phyloP scores from a whole-genome alignment of 345 rosid genomes.

The Excoecaria agallocha region DNA sequence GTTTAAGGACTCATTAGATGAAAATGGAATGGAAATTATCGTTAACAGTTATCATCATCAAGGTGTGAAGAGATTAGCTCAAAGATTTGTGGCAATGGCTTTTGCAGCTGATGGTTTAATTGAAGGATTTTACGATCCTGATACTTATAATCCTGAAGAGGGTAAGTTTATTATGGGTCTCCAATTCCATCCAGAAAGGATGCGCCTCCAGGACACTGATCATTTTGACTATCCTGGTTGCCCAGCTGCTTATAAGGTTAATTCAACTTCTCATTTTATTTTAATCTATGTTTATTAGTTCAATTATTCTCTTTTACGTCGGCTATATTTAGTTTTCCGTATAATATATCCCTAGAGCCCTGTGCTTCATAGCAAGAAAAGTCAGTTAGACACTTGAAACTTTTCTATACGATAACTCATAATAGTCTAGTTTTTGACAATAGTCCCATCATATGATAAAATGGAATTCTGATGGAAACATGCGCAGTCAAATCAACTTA shows the following conservation, averaged over 20 bases:
- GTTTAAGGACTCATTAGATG: constrained; percentile 52
- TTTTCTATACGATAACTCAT: no score
- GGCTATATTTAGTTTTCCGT: no score
- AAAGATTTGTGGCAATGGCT: constrained; percentile 58
- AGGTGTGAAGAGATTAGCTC: constrained; percentile 56
- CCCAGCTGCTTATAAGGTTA: constrained; percentile 50
- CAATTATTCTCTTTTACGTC: no score
- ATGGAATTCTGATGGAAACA: no score
- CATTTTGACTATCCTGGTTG: constrained; percentile 59
- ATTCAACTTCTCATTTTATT: background rate
- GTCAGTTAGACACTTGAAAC: no score
- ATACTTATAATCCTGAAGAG: constrained; percentile 50
- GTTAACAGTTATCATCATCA: constrained; percentile 72
- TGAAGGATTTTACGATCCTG: constrained; percentile 75
- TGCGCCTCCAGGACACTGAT: constrained; percentile 46
- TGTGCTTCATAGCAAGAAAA: no score
- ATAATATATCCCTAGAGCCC: no score
- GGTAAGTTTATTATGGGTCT: constrained; percentile 62
- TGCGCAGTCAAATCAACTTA: no score
- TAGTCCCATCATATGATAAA: no score
- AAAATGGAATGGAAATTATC: constrained; percentile 50
- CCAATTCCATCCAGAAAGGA: constrained; percentile 71
- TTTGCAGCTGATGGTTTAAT: constrained; percentile 61
- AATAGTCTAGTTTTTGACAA: no score
- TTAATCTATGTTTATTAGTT: no score